A percentile compares a stretch with the other conserved stretches of the same genome.
phyloP scores from a whole-genome alignment of 2,329 filamentous ascomycete species.

The Sphaerulina vaccinii region DNA sequence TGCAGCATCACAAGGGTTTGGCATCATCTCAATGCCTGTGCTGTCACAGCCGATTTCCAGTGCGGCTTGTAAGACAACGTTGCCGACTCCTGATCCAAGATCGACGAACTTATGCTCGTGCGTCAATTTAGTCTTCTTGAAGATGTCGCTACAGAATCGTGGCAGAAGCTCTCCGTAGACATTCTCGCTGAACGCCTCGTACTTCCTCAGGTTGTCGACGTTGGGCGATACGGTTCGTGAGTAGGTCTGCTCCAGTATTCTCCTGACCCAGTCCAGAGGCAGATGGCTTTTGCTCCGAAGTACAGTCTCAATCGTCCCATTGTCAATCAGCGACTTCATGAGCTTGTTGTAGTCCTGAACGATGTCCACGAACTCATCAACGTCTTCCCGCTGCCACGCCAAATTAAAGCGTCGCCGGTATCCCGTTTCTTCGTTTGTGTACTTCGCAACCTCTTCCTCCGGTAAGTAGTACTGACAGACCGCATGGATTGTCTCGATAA shows the following conservation, averaged over 20 bases:
- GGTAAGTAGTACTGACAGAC: constrained; percentile 75
- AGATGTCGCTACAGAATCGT: constrained; percentile 77
- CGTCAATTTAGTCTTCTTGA: constrained; percentile 73
- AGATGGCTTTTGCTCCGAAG: constrained; percentile 67
- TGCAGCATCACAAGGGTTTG: constrained; percentile 80
- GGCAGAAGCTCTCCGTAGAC: constrained; percentile 92
- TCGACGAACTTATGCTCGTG: constrained; percentile 89
- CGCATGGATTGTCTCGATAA: constrained; percentile 58
- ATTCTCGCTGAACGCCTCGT: constrained; percentile 87
- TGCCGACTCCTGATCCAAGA: constrained; percentile 91
- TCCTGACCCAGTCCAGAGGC: constrained; percentile 66
- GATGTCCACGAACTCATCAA: constrained; percentile 67
- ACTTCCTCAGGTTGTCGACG: constrained; percentile 78
- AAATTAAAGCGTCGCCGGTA: constrained; percentile 75
- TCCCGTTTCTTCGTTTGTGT: constrained; percentile 70
- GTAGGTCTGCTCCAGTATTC: constrained; percentile 78
- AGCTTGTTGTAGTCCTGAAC: constrained; percentile 75
- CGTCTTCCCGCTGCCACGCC: constrained; percentile 65
- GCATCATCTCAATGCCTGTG: constrained; percentile 96
- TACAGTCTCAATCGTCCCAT: constrained; percentile 70
- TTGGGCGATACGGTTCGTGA: constrained; percentile 87
- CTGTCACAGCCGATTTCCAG: constrained; percentile 90
- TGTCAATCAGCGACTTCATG: constrained; percentile 63
- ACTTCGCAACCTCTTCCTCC: constrained; percentile 62
- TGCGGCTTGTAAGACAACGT: constrained; percentile 90